Conservation (phyloP, 768 basidiomycete species). For the Collybiopsis luxurians region DNA sequence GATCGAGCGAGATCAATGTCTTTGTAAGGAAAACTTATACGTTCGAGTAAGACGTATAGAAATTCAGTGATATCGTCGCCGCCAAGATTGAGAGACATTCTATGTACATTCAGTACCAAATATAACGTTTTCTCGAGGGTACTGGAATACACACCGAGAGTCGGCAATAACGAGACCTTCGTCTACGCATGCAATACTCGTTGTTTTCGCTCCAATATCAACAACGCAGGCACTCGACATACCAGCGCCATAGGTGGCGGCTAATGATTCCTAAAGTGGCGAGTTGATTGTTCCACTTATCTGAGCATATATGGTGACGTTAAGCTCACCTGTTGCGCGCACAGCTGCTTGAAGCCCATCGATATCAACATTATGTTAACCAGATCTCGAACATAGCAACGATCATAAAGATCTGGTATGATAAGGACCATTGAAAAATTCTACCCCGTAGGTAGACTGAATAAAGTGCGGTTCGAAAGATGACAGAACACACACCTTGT, state of each 20-base stretch:
- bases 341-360: conserved; percentile 93
- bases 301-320: not conserved
- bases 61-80: conserved; percentile 96
- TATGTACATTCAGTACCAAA: conserved; percentile 18
- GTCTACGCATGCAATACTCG: conserved; percentile 90
- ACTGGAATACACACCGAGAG: conserved; percentile 57
- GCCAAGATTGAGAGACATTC: conserved; percentile 83
- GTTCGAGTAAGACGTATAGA: conserved; percentile 71
- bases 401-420: conserved; percentile 90
- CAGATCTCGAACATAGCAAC: conserved; percentile 78
- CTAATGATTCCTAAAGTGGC: conserved; percentile 72
- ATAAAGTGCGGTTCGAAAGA: not conserved
- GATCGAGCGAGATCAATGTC: conserved; percentile 72
- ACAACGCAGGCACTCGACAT: conserved; percentile 95
- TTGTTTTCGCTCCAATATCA: conserved; percentile 84
- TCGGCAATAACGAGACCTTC: conserved; percentile 88
- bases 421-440: conserved; percentile 85
- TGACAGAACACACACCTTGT: conserved; percentile 47
- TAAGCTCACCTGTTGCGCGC: conserved; percentile 76
- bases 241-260: conserved; percentile 93
- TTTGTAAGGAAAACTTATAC: conserved; percentile 85
- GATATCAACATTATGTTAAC: conserved; percentile 66
- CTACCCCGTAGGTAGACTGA: conserved; percentile 36
- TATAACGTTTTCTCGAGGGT: not conserved
- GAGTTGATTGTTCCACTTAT: not conserved